phyloP scores from a whole-genome alignment of 225 moss, liverwort and hornwort species.

The Marchantia polymorpha region DNA sequence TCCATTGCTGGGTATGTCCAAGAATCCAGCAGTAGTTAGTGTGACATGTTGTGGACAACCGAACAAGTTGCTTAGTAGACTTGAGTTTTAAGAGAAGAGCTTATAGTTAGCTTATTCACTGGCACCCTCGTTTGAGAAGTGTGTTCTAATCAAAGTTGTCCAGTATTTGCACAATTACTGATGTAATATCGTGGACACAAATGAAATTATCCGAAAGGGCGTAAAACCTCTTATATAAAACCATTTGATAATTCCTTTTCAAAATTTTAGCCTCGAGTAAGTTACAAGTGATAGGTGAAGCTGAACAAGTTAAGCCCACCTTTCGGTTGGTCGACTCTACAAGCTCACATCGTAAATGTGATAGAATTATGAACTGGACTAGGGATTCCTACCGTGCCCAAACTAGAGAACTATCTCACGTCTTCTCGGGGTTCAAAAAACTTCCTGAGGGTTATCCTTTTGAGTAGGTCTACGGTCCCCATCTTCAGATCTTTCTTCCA shows the following conservation, averaged over 20 bases:
- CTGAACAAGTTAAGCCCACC: conserved; percentile 12
- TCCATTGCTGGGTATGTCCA: too few species aligned
- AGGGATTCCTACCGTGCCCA: conserved; percentile 6
- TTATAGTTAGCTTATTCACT: too few species aligned
- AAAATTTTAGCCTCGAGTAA: conserved; percentile 11
- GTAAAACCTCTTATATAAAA: not conserved
- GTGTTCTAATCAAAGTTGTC: too few species aligned
- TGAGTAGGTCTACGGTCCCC: conserved; percentile 14
- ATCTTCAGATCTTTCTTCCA: conserved; percentile 57
- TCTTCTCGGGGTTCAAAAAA: conserved; percentile 14
- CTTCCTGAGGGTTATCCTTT: conserved; percentile 8
- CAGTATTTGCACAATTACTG: too few species aligned
- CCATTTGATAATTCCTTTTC: not conserved
- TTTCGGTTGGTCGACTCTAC: conserved; percentile 9
- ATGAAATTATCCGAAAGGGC: too few species aligned
- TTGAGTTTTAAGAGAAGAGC: too few species aligned
- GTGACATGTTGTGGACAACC: too few species aligned
- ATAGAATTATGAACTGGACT: not conserved
- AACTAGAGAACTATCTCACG: conserved; percentile 20
- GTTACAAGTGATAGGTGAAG: conserved; percentile 5
- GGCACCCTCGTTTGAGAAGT: too few species aligned
- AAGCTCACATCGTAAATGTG: conserved; percentile 7
- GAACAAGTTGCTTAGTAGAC: too few species aligned
- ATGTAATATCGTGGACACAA: too few species aligned
- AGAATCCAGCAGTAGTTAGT: too few species aligned